Percentiles rank a stretch among this genome's conserved stretches.
These are phyloP conservation scores for Amylocystis lapponica DNA, from an alignment of 768 basidiomycete species.

Conservation along the genomic window DNA sequence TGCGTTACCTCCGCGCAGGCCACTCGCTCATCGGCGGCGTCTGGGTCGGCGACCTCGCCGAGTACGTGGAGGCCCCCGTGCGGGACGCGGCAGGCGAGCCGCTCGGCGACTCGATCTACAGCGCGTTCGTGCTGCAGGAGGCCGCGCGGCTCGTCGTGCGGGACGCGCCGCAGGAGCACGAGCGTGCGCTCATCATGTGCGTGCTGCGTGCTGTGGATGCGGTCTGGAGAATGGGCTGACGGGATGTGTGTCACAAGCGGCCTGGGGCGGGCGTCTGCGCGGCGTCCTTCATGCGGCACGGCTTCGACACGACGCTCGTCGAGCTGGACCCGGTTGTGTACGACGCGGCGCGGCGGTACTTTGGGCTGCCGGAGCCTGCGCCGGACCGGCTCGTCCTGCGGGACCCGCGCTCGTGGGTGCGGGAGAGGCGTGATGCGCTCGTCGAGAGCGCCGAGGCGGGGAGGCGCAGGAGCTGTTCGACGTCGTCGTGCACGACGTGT, in stretches of 20 bases:
- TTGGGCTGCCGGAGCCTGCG: conserved; percentile 67
- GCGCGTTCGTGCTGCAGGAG: conserved; percentile 83
- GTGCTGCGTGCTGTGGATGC: no score
- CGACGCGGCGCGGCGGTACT: conserved; percentile 70
- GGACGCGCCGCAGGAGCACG: conserved; percentile 31
- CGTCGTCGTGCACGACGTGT: conserved; percentile 85
- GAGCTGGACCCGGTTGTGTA: conserved; percentile 94
- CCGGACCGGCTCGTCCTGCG: conserved; percentile 59
- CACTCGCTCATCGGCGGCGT: conserved; percentile 60
- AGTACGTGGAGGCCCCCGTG: conserved; percentile 15
- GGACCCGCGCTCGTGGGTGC: conserved; percentile 73
- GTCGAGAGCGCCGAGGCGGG: conserved; percentile 18
- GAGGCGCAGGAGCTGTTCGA: conserved; percentile 41
- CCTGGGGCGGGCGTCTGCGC: conserved; percentile 84
- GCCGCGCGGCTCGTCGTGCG: conserved; percentile 66
- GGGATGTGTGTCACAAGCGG: no score
- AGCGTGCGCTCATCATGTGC: conserved; percentile 69
- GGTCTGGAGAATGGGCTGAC: no score
- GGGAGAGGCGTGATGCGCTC: conserved; percentile 29
- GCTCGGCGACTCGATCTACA: conserved; percentile 78
- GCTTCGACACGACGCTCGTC: conserved; percentile 72
- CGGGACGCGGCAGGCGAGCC: conserved; percentile 37
- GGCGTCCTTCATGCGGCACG: conserved; percentile 63
- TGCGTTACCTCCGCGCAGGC: conserved; percentile 44
- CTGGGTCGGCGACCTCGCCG: conserved; percentile 60